phyloP scores from a whole-genome alignment of 441 rosid species.

The Theobroma grandiflorum region DNA sequence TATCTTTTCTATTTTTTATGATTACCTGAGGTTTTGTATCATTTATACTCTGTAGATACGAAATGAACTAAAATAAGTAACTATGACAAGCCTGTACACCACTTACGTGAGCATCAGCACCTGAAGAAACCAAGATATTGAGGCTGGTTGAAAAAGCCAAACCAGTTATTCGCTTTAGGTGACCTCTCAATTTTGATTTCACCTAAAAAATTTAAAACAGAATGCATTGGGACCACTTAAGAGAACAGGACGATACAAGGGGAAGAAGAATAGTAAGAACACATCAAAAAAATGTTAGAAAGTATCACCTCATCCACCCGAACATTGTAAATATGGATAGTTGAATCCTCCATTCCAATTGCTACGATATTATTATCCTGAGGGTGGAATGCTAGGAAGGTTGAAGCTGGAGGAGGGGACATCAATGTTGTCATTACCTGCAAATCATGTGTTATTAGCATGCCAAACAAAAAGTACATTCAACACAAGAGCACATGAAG shows the following conservation, averaged over 20 bases:
- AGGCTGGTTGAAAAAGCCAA: conserved; percentile 84
- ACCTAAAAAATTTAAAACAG: conserved; percentile 54
- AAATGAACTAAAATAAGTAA: not conserved
- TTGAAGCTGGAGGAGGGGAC: conserved; percentile 87
- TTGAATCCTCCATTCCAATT: conserved; percentile 96
- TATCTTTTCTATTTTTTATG: not conserved
- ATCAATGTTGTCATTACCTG: conserved; percentile 95
- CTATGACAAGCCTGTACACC: not conserved
- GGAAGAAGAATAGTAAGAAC: not conserved
- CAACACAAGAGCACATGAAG: not conserved
- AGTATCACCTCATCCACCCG: conserved; percentile 83
- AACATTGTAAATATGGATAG: conserved; percentile 89
- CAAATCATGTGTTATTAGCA: conserved; percentile 28
- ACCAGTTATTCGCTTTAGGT: conserved; percentile 85
- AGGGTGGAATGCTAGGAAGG: conserved; percentile 93
- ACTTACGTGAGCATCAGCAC: conserved; percentile 95
- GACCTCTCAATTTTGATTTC: conserved; percentile 87
- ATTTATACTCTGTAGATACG: not conserved
- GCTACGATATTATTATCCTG: conserved; percentile 92
- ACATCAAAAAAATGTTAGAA: not conserved
- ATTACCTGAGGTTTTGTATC: not conserved
- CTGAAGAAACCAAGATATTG: conserved; percentile 86
- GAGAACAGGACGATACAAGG: not conserved
- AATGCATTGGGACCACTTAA: conserved; percentile 14
- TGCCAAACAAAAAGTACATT: conserved; percentile 14